Conservation (phyloP, 805 yeast species). For the Schizosaccharomyces lindneri region DNA sequence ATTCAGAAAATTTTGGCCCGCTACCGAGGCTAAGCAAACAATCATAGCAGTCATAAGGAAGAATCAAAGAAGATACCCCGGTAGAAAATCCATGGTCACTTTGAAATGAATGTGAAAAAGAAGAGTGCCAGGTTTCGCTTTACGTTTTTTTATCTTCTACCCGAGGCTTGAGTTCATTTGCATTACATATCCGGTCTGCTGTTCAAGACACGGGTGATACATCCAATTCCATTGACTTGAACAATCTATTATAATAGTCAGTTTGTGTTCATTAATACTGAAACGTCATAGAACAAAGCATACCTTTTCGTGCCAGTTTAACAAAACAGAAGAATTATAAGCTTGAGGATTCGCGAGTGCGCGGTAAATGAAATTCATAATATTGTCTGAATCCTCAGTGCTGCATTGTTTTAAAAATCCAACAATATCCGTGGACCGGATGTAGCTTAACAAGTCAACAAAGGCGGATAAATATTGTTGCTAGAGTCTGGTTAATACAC, state of each 20-base stretch:
- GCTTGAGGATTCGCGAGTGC: constrained; percentile 46
- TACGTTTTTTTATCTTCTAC: too few species aligned
- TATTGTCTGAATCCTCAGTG: constrained; percentile 43
- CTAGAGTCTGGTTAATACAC: background rate
- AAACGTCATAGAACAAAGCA: background rate
- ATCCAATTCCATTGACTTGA: background rate
- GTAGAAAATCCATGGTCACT: background rate
- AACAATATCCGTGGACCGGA: constrained; percentile 42
- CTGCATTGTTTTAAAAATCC: constrained; percentile 32
- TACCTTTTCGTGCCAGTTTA: constrained; percentile 73
- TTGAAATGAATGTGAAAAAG: too few species aligned
- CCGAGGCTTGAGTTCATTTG: too few species aligned
- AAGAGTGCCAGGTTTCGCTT: too few species aligned
- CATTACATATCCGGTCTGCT: background rate
- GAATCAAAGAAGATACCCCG: background rate
- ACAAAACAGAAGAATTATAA: constrained; percentile 38
- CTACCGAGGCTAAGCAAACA: background rate
- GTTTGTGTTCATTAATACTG: background rate
- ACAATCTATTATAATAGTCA: background rate
- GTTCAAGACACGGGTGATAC: background rate
- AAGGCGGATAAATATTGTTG: constrained; percentile 11
- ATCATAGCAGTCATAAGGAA: background rate
- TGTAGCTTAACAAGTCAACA: constrained; percentile 44
- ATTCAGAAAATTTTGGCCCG: background rate
- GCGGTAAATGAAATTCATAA: constrained; percentile 64